Percentiles rank a stretch among this genome's conserved stretches.
These are phyloP conservation scores for Cubamyces sp. DNA, from an alignment of 768 basidiomycete genomes.

Conservation along the genomic window DNA sequence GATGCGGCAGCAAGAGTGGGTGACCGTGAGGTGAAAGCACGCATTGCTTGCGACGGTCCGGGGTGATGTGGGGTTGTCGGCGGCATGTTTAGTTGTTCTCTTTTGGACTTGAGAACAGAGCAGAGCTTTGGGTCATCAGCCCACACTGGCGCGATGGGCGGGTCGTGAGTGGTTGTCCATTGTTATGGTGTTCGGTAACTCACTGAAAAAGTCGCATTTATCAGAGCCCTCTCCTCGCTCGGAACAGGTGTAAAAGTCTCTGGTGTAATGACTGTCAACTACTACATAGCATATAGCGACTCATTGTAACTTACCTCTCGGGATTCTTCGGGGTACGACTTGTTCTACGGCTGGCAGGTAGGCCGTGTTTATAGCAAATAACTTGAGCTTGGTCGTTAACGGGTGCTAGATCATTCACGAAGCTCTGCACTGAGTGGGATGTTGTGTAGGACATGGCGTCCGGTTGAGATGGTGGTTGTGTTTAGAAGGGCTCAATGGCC, in stretches of 20 bases:
- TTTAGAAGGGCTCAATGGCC: not conserved
- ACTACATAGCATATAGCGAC: not conserved
- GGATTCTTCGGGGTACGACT: conserved; percentile 40
- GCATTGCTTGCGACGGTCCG: conserved; percentile 4
- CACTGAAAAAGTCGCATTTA: conserved; percentile 45
- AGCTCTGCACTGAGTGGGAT: conserved; percentile 1
- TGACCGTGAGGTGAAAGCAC: conserved; percentile 13
- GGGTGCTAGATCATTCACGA: conserved; percentile 8
- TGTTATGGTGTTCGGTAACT: not conserved
- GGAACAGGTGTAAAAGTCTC: conserved; percentile 45
- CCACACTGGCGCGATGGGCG: conserved; percentile 35
- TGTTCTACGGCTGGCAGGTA: conserved; percentile 21
- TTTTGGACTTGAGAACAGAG: conserved; percentile 2
- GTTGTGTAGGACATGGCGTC: conserved; percentile 3
- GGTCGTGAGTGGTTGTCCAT: not conserved
- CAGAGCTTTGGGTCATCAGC: conserved; percentile 29
- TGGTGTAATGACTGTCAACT: not conserved
- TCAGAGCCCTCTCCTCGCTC: conserved; percentile 30
- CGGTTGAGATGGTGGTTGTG: not conserved
- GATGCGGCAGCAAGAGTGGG: conserved; percentile 10
- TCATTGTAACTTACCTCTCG: conserved; percentile 38
- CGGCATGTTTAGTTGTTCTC: not conserved
- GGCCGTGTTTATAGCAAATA: conserved; percentile 32
- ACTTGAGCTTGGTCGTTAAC: conserved; percentile 11
- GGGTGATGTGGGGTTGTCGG: conserved; percentile 9